Evolutionary conservation across 169 alveolate genomes (phyloP).

Genomic region (Babesia gibsoni): DNA sequence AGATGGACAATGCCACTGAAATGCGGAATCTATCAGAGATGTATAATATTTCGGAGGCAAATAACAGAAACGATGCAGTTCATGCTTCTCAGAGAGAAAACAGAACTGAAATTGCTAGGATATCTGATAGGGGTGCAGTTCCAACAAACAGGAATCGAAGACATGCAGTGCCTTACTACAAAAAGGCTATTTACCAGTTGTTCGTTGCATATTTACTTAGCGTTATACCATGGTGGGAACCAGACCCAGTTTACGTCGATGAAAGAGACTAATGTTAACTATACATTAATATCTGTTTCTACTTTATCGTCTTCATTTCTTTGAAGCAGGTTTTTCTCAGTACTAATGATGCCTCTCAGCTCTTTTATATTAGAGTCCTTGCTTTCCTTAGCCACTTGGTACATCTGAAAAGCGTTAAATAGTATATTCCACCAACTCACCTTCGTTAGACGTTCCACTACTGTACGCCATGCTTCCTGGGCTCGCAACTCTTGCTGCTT

Average conservation of each 20-base stretch:
- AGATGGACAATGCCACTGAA: too few species aligned
- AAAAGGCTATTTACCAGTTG: conserved; percentile 66
- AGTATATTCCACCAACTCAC: background rate
- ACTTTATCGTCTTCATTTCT: background rate
- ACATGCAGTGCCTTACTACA: too few species aligned
- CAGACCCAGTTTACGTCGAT: conserved; percentile 69
- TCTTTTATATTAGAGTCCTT: conserved; percentile 22
- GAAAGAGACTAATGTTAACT: background rate
- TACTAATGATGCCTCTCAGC: conserved; percentile 22
- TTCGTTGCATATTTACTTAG: conserved; percentile 70
- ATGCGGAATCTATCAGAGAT: too few species aligned
- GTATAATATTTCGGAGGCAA: too few species aligned
- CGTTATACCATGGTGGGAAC: conserved; percentile 79
- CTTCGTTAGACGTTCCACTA: background rate
- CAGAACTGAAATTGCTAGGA: too few species aligned
- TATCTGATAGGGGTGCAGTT: too few species aligned
- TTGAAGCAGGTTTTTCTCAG: background rate
- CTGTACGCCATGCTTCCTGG: conserved; percentile 1
- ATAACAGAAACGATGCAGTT: too few species aligned
- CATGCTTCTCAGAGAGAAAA: too few species aligned
- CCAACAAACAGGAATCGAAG: too few species aligned
- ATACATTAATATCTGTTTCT: background rate
- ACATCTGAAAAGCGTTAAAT: background rate
- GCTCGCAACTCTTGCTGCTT: conserved; percentile 10
- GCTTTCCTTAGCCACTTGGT: background rate